These are phyloP conservation scores for Picochlorum sp. DNA, from an alignment of 139 green algal genomes.

Conservation along the genomic window DNA sequence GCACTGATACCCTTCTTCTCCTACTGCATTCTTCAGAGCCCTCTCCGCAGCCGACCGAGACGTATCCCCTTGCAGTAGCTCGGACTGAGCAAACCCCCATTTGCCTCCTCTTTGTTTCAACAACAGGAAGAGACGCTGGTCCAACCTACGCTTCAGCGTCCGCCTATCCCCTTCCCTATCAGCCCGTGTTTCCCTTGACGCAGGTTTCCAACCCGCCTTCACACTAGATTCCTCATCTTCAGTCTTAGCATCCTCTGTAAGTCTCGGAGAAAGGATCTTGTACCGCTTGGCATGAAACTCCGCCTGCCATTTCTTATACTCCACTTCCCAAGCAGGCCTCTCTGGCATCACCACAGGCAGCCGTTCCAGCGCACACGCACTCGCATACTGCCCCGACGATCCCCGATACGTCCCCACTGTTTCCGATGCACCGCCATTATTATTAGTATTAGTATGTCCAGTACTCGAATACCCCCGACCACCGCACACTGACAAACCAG, in stretches of 20 bases:
- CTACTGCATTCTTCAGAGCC: constrained; percentile 15
- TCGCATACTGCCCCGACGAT: neutral
- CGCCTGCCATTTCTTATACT: constrained; percentile 9
- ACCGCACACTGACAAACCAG: neutral
- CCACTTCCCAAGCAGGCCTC: constrained; percentile 17
- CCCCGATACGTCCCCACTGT: neutral
- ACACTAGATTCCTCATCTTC: neutral
- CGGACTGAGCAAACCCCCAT: constrained; percentile 1
- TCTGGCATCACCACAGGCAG: constrained; percentile 19
- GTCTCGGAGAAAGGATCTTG: constrained; percentile 10
- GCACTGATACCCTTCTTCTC: constrained; percentile 5
- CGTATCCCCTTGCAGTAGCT: constrained; percentile 16
- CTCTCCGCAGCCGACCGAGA: constrained; percentile 27
- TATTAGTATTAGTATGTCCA: neutral
- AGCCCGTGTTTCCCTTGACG: constrained; percentile 15
- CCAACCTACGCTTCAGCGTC: constrained; percentile 20
- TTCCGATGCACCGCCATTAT: neutral
- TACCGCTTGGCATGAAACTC: neutral
- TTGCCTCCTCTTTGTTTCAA: constrained; percentile 14
- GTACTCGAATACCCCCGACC: neutral
- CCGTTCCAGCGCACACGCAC: constrained; percentile 23
- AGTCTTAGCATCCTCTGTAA: neutral
- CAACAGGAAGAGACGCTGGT: constrained; percentile 35
- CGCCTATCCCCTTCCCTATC: constrained; percentile 13
- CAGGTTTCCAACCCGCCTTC: constrained; percentile 18